phyloP scores from a whole-genome alignment of 1,284 basidiomycete genomes.

The Cystobasidium sp. region DNA sequence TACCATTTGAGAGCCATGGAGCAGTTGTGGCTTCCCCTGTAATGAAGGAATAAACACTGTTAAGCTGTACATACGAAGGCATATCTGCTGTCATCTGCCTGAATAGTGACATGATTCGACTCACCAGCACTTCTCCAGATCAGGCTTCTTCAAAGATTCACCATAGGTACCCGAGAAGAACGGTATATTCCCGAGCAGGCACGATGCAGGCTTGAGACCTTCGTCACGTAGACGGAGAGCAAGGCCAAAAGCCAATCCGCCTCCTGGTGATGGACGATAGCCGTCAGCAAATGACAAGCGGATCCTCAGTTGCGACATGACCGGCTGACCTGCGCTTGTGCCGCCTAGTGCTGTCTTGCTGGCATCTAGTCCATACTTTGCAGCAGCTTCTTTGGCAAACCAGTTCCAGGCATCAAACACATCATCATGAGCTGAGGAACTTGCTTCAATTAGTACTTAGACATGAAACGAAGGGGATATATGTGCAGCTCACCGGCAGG shows the following conservation, averaged over 20 bases:
- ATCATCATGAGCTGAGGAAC: slow-evolving; percentile 1
- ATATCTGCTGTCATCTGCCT: not conserved
- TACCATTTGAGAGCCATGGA: slow-evolving; percentile 22
- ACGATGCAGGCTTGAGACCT: not conserved
- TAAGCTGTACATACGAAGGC: not conserved
- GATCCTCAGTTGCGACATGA: too few species aligned
- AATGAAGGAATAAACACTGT: not conserved
- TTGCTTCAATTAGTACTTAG: too few species aligned
- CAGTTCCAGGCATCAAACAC: slow-evolving; percentile 11
- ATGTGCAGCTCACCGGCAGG: slow-evolving; percentile 8
- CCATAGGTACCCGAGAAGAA: slow-evolving; percentile 23
- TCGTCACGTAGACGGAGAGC: slow-evolving; percentile 19
- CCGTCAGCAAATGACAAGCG: too few species aligned
- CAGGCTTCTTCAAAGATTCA: slow-evolving; percentile 13
- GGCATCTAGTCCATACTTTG: slow-evolving; percentile 10
- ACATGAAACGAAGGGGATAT: too few species aligned
- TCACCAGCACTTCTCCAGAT: slow-evolving; percentile 21
- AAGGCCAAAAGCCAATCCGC: slow-evolving; percentile 16
- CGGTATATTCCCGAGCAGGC: slow-evolving; percentile 10
- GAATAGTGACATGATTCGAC: not conserved
- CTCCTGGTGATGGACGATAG: not conserved
- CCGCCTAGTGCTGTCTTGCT: slow-evolving; percentile 8
- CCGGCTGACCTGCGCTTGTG: slow-evolving; percentile 15
- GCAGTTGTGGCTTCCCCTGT: slow-evolving; percentile 24
- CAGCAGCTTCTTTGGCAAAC: slow-evolving; percentile 3